These are phyloP conservation scores for Betula pendula DNA, from an alignment of 306 rosid genomes.

Conservation along the genomic window DNA sequence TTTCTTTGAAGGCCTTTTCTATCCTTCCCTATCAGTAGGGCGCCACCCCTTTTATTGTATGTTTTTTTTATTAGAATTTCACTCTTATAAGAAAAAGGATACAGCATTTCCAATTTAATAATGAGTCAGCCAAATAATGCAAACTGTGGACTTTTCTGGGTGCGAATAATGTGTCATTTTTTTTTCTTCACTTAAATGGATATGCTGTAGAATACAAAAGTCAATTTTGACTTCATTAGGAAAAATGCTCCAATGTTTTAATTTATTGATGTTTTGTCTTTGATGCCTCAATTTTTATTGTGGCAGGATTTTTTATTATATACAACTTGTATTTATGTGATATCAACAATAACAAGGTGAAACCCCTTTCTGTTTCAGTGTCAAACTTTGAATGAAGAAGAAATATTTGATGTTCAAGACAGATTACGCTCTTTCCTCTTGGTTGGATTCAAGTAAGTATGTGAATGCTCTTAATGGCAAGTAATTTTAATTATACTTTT, in stretches of 20 bases:
- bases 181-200: too few relatives aligned
- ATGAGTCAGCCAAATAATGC: too few relatives aligned
- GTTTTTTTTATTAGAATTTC: too few relatives aligned
- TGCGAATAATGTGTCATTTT: too few relatives aligned
- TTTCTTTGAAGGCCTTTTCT: too few relatives aligned
- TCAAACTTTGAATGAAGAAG: slow-evolving; percentile 95
- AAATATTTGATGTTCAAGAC: slow-evolving; percentile 98
- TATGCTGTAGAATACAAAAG: too few relatives aligned
- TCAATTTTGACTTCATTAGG: too few relatives aligned
- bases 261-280: background rate
- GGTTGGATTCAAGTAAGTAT: slow-evolving; percentile 99
- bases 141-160: too few relatives aligned
- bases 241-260: background rate
- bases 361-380: slow-evolving; percentile 58
- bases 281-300: background rate
- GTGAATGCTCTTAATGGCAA: slow-evolving; percentile 16
- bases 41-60: too few relatives aligned
- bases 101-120: too few relatives aligned
- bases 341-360: slow-evolving; percentile 9
- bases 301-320: background rate
- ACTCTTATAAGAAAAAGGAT: too few relatives aligned
- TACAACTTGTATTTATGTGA: slow-evolving; percentile 15
- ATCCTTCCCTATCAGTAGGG: too few relatives aligned
- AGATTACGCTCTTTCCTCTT: slow-evolving; percentile 80
- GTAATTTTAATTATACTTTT: slow-evolving; percentile 9